Base-by-base conservation (phyloP, 2,329 filamentous ascomycete species). In the Fusarium anguioides region DNA sequence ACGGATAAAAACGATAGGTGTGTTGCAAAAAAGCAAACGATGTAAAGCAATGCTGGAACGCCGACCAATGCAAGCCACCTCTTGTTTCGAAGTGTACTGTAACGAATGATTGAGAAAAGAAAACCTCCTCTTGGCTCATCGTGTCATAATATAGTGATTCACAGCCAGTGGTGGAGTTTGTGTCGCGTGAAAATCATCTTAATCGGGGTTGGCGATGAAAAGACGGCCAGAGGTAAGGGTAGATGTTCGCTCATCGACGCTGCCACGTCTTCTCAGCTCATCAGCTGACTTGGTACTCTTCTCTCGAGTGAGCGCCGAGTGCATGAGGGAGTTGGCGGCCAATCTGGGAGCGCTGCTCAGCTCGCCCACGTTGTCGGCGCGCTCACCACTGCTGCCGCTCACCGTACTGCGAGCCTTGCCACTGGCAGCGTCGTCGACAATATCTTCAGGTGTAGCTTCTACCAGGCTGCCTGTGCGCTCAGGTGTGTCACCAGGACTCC, bases 201-300 rank as follows among this genome's bases (percentile, higher is more conserved):
- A 86, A 78, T 96, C 93, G 18, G 93, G 93, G 78, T 96, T 96
- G 72, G 93, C 93, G 74, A 96, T 94, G 78, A 92, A 96, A 59
- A 96, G 84, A 64, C 92, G 86, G 46, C 89, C 89, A 26, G 87
- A 85, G 20, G 86, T 88, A 76, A 96, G 89, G 2, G 91, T 94
- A 79, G 88, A 90, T 7, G 91, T 91, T 73, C 91, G 84, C 78
- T 96, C 93, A 75, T 96, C 93, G 46, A 96, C 92, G 75, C 92
- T 96, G 56, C 93, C 93, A 73, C 91, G 85, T 70, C 93, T 84
- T 72, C 85, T 86, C 54, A 96, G 81, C 65, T 95, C 92, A 23
- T 93, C 91, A 5, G 86, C 84, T 51, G 84, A 89, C 80, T 88
- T 90, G 53, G 86, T 82, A 73, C 86, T 89, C 82, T 90, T 89